Conservation (phyloP, 257 asterid genomes). For the Ilex asprella region DNA sequence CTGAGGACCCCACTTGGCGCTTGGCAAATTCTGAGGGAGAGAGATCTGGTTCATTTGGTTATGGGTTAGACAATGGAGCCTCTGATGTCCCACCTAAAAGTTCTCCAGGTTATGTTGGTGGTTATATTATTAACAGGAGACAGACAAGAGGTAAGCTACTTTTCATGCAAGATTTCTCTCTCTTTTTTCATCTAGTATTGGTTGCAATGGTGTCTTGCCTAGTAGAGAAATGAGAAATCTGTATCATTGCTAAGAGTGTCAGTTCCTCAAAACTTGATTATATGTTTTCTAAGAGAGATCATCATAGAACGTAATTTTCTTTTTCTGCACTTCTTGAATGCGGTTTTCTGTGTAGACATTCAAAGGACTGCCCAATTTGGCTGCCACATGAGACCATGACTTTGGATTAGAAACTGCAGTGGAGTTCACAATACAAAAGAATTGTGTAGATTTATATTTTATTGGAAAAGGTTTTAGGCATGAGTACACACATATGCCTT, state of each 20-base stretch:
- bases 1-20: slow-evolving; percentile 19
- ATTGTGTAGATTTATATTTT: no score
- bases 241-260: background rate
- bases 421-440: no score
- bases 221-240: background rate
- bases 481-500: no score
- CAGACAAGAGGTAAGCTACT: slow-evolving; percentile 19
- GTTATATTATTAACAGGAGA: slow-evolving; percentile 20
- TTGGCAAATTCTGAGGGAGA: slow-evolving; percentile 17
- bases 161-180: background rate
- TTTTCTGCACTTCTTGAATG: no score
- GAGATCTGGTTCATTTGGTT: slow-evolving; percentile 20
- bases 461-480: no score
- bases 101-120: slow-evolving; percentile 20
- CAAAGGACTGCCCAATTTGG: no score
- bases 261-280: background rate
- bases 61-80: slow-evolving; percentile 10
- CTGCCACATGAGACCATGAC: no score
- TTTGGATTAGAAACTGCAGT: no score
- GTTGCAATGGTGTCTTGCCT: background rate
- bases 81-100: slow-evolving; percentile 16
- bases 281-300: no score
- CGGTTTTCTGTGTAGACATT: no score
- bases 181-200: no score
- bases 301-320: no score